Evolutionary conservation across 129 eudicot genomes (phyloP).

Genomic region (Scalesia atractyloides): DNA sequence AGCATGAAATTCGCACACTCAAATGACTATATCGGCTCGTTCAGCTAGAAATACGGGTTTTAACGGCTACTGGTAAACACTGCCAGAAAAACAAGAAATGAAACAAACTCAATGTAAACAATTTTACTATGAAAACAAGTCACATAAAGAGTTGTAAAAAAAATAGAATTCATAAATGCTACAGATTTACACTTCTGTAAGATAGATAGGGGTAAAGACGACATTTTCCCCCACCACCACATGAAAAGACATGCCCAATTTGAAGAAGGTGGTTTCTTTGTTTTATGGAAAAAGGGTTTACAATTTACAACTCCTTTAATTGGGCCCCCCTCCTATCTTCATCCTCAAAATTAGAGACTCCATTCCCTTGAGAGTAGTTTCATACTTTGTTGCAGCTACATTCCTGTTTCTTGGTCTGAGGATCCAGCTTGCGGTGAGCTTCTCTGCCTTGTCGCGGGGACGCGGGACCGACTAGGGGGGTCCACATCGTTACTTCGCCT

Average conservation of each 20-base stretch:
- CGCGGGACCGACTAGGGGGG: slow-evolving; percentile 31
- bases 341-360: slow-evolving; percentile 70
- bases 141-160: slow-evolving; percentile 5
- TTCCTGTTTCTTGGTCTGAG: slow-evolving; percentile 61
- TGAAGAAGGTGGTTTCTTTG: slow-evolving; percentile 12
- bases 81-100: not conserved
- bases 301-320: slow-evolving; percentile 46
- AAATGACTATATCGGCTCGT: too few species aligned
- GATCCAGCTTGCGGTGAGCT: slow-evolving; percentile 51
- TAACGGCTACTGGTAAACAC: too few species aligned
- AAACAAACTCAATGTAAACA: not conserved
- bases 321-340: slow-evolving; percentile 65
- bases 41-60: too few species aligned
- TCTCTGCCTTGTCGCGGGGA: slow-evolving; percentile 46
- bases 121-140: slow-evolving; percentile 16
- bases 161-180: slow-evolving; percentile 20
- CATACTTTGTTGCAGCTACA: slow-evolving; percentile 50
- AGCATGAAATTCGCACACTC: too few species aligned
- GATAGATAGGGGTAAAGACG: too few species aligned
- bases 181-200: slow-evolving; percentile 39
- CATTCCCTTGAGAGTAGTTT: slow-evolving; percentile 77
- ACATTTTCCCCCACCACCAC: slow-evolving; percentile 15
- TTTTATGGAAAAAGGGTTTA: slow-evolving; percentile 21
- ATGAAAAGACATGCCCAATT: not conserved
- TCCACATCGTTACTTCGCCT: slow-evolving; percentile 45